Conservation (phyloP, 2,329 filamentous ascomycete species). For the Exophiala oligosperma region DNA sequence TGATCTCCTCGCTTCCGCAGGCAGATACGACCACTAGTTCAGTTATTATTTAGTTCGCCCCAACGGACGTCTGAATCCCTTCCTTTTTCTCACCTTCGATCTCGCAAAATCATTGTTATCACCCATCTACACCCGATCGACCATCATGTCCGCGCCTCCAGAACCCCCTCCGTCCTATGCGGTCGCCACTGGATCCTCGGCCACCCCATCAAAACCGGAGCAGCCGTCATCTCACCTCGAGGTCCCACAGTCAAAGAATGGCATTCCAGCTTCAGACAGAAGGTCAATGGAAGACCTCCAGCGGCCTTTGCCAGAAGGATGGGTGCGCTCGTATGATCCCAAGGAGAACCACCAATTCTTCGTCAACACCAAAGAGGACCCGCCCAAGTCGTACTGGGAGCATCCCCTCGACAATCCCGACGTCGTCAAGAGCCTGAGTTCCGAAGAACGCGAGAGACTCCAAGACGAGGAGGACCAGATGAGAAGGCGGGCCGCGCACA, state of each 20-base stretch:
- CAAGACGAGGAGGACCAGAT: conserved; percentile 34
- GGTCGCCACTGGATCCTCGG: conserved; percentile 30
- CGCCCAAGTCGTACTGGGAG: conserved; percentile 60
- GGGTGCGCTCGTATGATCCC: conserved; percentile 59
- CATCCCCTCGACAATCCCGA: conserved; percentile 62
- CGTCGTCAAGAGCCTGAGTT: conserved; percentile 51
- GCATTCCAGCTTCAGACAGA: conserved; percentile 53
- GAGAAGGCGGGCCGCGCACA: conserved; percentile 26
- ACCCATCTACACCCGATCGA: neutral
- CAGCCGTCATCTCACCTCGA: conserved; percentile 24
- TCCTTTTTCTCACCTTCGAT: conserved; percentile 27
- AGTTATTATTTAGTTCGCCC: conserved; percentile 1
- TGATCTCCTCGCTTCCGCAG: conserved; percentile 17
- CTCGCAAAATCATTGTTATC: neutral
- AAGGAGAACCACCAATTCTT: conserved; percentile 61
- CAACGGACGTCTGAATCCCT: conserved; percentile 27
- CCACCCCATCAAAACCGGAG: conserved; percentile 17
- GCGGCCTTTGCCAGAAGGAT: conserved; percentile 55
- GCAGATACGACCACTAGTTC: conserved; percentile 9
- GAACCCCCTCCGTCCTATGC: conserved; percentile 41
- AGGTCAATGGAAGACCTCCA: conserved; percentile 64
- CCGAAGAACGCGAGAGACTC: conserved; percentile 52
- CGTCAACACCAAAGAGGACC: conserved; percentile 57
- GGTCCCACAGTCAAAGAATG: conserved; percentile 43
- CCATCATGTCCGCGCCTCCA: conserved; percentile 15